Evolutionary conservation across 768 basidiomycete species (phyloP), one percentile per base, ranked within the genome.

Genomic region (Tricholoma matsutake): DNA sequence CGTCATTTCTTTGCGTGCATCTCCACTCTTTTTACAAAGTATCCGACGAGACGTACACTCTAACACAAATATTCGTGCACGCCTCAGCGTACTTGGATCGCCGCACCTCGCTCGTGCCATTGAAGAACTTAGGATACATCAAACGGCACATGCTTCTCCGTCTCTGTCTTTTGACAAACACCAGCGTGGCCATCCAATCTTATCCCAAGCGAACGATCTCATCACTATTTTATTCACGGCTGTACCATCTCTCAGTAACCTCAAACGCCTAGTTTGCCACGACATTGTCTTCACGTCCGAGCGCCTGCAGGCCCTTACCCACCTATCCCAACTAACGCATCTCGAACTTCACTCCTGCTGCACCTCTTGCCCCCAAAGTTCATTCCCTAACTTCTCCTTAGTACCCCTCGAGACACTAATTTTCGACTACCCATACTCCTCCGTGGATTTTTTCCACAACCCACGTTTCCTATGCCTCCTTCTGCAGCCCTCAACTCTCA

Each of bases 341-440:
- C 62, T 68, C 41, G 65, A 68, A 39, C 52, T 68, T 5, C 65
- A 68, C 14, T 66, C 67, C 4, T 68, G 67, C 52, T 28, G 34
- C 16, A 61, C 63, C 32, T 58, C 58, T 16, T 67, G 64, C 18
- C 9, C 37, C n/a, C 4, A 52, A 16, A 45, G 35, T 28, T 49
- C 61, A 2, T 67, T 65, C 37, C 67, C 67, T 3, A 31, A 55
- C 8, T 62, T 63, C n/a, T 62, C 61, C 28, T 13, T 14, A 1
- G 43, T 57, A 11, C 57, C 49, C 32, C 55, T 65, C 11, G 62
- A 67, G 29, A 60, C 57, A 4, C 51, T 67, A 16, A 61, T 35
- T 0, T 59, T 62, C 55, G 57, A 65, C 13, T 63, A 60, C 52
- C 62, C 66, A 16, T 64, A 59, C 58, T 57, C 60, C 37, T 60